phyloP scores from a whole-genome alignment of 2,329 filamentous ascomycete species.

The Monosporascus cannonballus region DNA sequence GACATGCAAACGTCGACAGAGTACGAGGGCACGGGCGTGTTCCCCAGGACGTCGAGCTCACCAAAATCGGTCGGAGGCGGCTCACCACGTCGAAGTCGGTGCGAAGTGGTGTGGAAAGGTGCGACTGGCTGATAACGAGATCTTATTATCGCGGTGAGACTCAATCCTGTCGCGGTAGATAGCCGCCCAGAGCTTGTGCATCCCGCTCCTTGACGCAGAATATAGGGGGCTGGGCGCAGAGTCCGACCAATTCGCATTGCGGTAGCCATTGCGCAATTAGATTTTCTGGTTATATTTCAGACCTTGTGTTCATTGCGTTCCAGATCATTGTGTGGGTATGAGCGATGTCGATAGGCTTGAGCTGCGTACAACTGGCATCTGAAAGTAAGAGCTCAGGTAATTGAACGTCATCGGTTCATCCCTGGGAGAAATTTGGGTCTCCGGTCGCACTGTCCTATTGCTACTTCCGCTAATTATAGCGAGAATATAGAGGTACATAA shows the following conservation, averaged over 20 bases:
- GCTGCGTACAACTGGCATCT: too few relatives aligned
- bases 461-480: not conserved
- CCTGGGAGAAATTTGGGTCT: conserved; percentile 2
- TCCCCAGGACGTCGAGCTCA: conserved; percentile 71
- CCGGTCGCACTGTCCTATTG: too few relatives aligned
- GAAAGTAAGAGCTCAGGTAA: conserved; percentile 5
- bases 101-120: conserved; percentile 16
- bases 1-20: conserved; percentile 75
- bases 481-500: not conserved
- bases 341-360: too few relatives aligned
- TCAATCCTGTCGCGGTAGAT: conserved; percentile 1
- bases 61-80: conserved; percentile 56
- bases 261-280: conserved; percentile 14
- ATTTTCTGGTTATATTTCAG: conserved; percentile 2
- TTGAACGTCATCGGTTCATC: conserved; percentile 22
- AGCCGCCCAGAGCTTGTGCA: conserved; percentile 6
- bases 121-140: conserved; percentile 4
- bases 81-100: conserved; percentile 1
- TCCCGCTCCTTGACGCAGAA: conserved; percentile 7
- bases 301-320: not conserved
- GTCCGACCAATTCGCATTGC: conserved; percentile 12
- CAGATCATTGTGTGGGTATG: too few relatives aligned
- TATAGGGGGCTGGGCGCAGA: conserved; percentile 6
- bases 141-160: conserved; percentile 1
- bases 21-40: conserved; percentile 70